Base-by-base conservation (phyloP, 2,329 filamentous ascomycete genomes). In the Thelonectria blattea region DNA sequence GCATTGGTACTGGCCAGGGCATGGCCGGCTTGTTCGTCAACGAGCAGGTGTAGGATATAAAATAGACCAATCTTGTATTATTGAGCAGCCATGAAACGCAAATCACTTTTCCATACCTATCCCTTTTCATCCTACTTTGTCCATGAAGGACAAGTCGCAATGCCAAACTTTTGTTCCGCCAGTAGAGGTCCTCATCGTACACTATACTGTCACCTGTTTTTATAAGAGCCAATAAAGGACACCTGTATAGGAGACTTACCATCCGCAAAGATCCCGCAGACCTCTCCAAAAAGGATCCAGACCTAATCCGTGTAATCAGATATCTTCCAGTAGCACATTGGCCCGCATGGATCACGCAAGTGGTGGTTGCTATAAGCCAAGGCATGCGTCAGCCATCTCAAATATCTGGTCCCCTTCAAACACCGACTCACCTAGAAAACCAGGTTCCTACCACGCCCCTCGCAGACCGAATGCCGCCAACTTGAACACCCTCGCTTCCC, bases 1-100 rank as follows among this genome's bases (percentile, higher is more conserved):
- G 87, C 73, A 88, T 89, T 63, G 88, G 87, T 39, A 89, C 87
- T 7, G 88, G 88, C 15, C 87, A 88, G 80, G 87, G 87, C 41
- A 89, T 89, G 87, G 87, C 87, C 17, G 86, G 85, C 2, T 69
- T 89, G 71, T 88, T 88, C 75, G 84, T 88, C 11, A 88, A 88
- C 62, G 86, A 88, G 78, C 71, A 74, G 65, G 48, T 71, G 24
- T 72, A 68, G 20, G 5, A 8, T 39, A n/a, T 32, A 30, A 48
- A 55, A 66, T 67, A 62, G 58, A 54, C 58, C 18, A 46, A 18
- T 41, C 51, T 47, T 56, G 52, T 60, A 56, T 60, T 47, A 56
- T 60, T 54, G 32, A 46, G 46, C 50, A 55, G 43, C 30, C 22
- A 30, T 22, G 15, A 47, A 6, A 46, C 15, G 27, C n/a, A 22